Evolutionary conservation across 768 basidiomycete species (phyloP).

Genomic region (Mycena pura): DNA sequence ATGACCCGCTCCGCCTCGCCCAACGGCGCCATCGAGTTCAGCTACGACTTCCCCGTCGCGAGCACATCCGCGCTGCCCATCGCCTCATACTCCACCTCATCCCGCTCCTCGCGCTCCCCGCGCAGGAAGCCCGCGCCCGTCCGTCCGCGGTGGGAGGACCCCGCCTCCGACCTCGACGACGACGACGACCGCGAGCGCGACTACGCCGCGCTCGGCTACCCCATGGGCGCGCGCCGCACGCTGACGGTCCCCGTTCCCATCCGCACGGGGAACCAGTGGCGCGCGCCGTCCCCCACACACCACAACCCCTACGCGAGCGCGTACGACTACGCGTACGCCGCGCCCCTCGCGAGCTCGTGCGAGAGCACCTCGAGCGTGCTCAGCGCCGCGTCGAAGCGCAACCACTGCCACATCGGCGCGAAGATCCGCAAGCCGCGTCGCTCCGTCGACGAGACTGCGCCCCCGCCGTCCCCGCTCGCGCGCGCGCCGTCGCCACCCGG

Average conservation of each 20-base stretch:
- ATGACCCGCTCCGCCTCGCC: conserved; percentile 19
- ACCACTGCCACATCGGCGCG: background rate
- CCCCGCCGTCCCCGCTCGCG: background rate
- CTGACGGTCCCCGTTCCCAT: background rate
- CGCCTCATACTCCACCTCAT: background rate
- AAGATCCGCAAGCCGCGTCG: conserved; percentile 26
- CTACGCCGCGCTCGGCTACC: conserved; percentile 15
- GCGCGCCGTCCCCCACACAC: conserved; percentile 11
- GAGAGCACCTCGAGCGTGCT: background rate
- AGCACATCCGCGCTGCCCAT: background rate
- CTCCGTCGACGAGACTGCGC: background rate
- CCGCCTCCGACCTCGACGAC: conserved; percentile 1
- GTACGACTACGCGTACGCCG: background rate
- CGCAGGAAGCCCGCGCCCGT: background rate
- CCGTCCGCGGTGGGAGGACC: conserved; percentile 4
- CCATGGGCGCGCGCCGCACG: background rate
- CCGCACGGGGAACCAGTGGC: conserved; percentile 24
- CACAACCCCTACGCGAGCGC: conserved; percentile 17
- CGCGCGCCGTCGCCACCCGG: too few species aligned
- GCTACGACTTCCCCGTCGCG: conserved; percentile 27
- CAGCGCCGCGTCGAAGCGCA: background rate
- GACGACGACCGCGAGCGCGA: background rate
- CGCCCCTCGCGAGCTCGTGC: background rate
- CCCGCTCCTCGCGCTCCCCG: background rate
- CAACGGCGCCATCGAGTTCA: conserved; percentile 19